A percentile compares a stretch with the other conserved stretches of the same genome.
These are phyloP conservation scores for Cichorium intybus DNA, from an alignment of 140 eudicot species.

Conservation along the genomic window DNA sequence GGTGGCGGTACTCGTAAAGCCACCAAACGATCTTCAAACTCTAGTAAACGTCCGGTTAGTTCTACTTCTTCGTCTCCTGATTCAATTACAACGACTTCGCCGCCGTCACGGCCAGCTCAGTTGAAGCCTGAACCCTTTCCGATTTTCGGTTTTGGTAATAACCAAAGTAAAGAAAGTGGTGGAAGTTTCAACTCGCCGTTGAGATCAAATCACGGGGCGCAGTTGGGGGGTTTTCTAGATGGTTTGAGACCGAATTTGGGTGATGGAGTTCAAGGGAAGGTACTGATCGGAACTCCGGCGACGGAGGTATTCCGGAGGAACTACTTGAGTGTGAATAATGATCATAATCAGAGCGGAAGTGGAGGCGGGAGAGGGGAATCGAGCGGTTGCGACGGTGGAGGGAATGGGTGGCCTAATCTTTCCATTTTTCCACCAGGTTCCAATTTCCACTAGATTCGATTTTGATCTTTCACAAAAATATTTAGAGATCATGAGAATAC, in stretches of 20 bases:
- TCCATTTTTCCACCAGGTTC: conserved; percentile 36
- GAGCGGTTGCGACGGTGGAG: not conserved
- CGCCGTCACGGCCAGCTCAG: conserved; percentile 6
- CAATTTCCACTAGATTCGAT: conserved; percentile 6
- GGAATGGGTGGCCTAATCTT: conserved; percentile 27
- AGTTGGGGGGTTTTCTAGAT: conserved; percentile 7
- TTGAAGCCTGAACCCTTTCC: conserved; percentile 20
- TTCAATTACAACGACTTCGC: conserved; percentile 1
- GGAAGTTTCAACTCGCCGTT: conserved; percentile 6
- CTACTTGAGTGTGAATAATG: not conserved
- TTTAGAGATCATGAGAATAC: not conserved
- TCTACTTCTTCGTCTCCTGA: conserved; percentile 16
- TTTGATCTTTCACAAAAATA: not conserved
- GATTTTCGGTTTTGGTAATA: not conserved
- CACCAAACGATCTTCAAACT: conserved; percentile 42
- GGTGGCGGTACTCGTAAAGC: conserved; percentile 66
- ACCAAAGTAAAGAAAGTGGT: not conserved
- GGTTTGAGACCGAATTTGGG: not conserved
- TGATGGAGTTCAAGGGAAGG: conserved; percentile 9
- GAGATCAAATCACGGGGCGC: not conserved
- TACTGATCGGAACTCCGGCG: conserved; percentile 13
- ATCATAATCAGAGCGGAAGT: conserved; percentile 2
- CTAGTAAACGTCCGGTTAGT: conserved; percentile 18
- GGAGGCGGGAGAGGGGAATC: conserved; percentile 10
- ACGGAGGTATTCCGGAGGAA: not conserved